A percentile compares a stretch with the other conserved stretches of the same genome.
phyloP scores from a whole-genome alignment of 2,329 filamentous ascomycete genomes.

The Ciborinia camelliae region DNA sequence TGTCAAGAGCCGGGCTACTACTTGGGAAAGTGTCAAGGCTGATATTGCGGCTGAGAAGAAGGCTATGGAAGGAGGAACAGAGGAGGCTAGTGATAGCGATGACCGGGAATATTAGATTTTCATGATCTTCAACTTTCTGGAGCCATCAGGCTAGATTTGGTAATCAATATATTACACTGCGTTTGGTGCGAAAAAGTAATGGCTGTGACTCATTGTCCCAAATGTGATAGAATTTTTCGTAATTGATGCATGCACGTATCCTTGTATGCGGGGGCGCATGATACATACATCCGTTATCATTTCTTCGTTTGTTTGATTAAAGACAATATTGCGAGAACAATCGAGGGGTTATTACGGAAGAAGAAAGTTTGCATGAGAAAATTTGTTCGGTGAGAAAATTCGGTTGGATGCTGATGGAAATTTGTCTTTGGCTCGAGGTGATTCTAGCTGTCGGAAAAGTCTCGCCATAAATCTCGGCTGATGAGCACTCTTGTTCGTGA shows the following conservation, averaged over 20 bases:
- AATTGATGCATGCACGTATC: neutral
- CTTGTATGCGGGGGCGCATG: neutral
- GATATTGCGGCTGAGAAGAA: neutral
- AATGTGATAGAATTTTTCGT: conserved; percentile 12
- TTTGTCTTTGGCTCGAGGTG: neutral
- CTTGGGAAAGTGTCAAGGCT: neutral
- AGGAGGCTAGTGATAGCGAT: conserved; percentile 32
- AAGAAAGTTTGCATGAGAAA: neutral
- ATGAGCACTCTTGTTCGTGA: neutral
- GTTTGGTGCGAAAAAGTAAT: neutral
- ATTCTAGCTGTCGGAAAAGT: neutral
- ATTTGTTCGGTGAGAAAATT: too few relatives aligned
- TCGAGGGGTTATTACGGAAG: neutral
- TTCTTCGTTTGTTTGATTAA: neutral
- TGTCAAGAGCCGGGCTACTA: neutral
- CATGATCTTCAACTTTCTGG: neutral
- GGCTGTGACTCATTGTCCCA: neutral
- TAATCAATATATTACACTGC: neutral
- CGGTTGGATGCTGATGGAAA: neutral
- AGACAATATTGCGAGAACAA: neutral
- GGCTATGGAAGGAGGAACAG: neutral
- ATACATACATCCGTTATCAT: neutral
- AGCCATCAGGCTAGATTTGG: neutral
- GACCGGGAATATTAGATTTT: conserved; percentile 38
- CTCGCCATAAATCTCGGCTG: neutral